phyloP scores from a whole-genome alignment of 2,329 filamentous ascomycete species.

The Rhexocercosporidium sp. region DNA sequence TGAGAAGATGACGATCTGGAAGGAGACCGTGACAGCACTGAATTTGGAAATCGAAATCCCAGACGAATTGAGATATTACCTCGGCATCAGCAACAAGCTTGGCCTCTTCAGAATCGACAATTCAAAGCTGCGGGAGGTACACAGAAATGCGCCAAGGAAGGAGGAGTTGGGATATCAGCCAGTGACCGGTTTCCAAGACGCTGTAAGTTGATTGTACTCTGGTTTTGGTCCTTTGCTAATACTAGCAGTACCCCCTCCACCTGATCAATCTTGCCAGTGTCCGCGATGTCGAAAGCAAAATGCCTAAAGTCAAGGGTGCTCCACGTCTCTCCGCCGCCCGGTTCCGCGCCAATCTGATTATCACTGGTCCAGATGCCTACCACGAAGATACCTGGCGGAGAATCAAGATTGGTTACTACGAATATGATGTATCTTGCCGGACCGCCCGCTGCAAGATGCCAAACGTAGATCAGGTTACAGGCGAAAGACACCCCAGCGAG shows the following conservation, averaged over 20 bases:
- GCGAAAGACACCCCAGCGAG: conserved; percentile 50
- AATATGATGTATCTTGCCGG: conserved; percentile 66
- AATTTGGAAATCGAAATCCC: conserved; percentile 65
- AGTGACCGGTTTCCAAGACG: conserved; percentile 71
- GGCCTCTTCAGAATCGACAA: conserved; percentile 73
- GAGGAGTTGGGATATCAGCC: conserved; percentile 67
- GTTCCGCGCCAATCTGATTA: conserved; percentile 75
- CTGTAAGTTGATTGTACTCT: conserved; percentile 53
- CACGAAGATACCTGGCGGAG: conserved; percentile 74
- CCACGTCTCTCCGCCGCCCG: conserved; percentile 63
- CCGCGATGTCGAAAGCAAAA: conserved; percentile 60
- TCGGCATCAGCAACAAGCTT: conserved; percentile 70
- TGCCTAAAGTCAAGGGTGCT: conserved; percentile 55
- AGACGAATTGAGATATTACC: conserved; percentile 64
- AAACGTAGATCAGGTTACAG: conserved; percentile 65
- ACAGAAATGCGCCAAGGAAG: conserved; percentile 62
- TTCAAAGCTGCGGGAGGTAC: conserved; percentile 60
- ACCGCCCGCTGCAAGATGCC: conserved; percentile 74
- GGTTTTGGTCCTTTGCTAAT: conserved; percentile 24
- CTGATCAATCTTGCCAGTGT: conserved; percentile 70
- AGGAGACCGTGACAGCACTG: conserved; percentile 58
- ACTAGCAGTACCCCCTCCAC: conserved; percentile 70
- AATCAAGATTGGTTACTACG: conserved; percentile 56
- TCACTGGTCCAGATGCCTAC: conserved; percentile 67
- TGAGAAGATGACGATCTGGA: conserved; percentile 70